Evolutionary conservation across 148 eudicot genomes (phyloP).

Genomic region (Heliosperma pusillum): DNA sequence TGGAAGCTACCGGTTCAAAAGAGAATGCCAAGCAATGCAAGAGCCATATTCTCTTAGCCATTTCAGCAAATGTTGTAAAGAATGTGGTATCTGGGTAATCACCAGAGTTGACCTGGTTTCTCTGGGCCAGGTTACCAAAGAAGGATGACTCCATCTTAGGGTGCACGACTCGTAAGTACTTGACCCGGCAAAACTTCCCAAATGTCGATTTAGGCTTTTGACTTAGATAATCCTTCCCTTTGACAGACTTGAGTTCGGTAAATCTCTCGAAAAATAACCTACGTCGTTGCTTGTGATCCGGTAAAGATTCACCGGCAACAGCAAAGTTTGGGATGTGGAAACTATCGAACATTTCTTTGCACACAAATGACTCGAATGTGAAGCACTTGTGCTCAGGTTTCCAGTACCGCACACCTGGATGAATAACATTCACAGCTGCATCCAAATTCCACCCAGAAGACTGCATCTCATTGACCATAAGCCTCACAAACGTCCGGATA

Average conservation of each 20-base stretch:
- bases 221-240: constrained; percentile 56
- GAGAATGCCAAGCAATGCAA: constrained; percentile 77
- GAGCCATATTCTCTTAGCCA: constrained; percentile 83
- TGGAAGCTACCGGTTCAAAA: constrained; percentile 49
- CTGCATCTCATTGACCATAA: constrained; percentile 65
- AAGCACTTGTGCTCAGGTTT: constrained; percentile 51
- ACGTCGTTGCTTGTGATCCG: constrained; percentile 34
- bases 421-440: constrained; percentile 57
- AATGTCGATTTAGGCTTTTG: constrained; percentile 73
- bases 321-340: constrained; percentile 55
- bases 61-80: constrained; percentile 52
- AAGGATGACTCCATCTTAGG: constrained; percentile 85
- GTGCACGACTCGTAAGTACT: constrained; percentile 64
- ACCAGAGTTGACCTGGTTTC: constrained; percentile 53
- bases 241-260: constrained; percentile 51
- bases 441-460: constrained; percentile 78
- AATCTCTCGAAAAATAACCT: constrained; percentile 65
- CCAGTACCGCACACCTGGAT: constrained; percentile 59
- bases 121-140: constrained; percentile 57
- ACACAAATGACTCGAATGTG: constrained; percentile 79
- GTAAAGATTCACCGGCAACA: constrained; percentile 36
- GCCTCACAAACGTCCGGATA: constrained; percentile 54
- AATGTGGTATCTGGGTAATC: constrained; percentile 57
- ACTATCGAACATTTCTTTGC: constrained; percentile 75
- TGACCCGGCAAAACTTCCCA: constrained; percentile 61